phyloP scores from a whole-genome alignment of 2,329 filamentous ascomycete species.

The Cladosporium sp. region DNA sequence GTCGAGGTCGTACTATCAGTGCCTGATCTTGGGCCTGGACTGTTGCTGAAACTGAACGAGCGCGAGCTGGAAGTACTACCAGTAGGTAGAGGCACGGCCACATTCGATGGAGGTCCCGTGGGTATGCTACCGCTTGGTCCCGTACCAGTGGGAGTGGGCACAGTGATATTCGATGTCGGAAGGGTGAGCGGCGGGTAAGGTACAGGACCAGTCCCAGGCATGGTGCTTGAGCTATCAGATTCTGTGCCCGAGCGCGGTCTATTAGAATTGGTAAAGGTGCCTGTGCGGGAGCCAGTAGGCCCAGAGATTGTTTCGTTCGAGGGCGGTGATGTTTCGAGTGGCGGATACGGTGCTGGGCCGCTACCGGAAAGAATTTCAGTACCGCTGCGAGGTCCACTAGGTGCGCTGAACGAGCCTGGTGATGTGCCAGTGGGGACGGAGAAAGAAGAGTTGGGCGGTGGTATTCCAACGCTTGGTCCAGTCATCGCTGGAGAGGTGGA shows the following conservation, averaged over 20 bases:
- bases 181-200: slow-evolving; percentile 3
- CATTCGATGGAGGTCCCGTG: neutral
- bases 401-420: no score
- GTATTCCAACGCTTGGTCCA: neutral
- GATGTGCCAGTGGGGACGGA: neutral
- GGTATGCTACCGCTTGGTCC: neutral
- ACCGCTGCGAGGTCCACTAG: no score
- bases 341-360: neutral
- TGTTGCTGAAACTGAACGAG: slow-evolving; percentile 3
- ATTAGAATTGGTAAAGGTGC: neutral
- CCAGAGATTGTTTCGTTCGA: no score
- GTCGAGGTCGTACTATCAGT: slow-evolving; percentile 6
- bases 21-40: slow-evolving; percentile 3
- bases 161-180: neutral
- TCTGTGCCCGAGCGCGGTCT: neutral
- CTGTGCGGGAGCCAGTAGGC: neutral
- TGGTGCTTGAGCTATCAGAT: neutral
- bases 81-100: neutral
- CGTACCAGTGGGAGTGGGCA: slow-evolving; percentile 4
- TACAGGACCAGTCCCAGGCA: neutral
- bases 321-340: neutral
- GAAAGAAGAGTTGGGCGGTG: neutral
- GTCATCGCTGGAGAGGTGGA: neutral
- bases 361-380: neutral
- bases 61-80: neutral